Conservation (phyloP, 228 moss, liverwort and hornwort genomes). For the Sphagnum magellanicum region DNA sequence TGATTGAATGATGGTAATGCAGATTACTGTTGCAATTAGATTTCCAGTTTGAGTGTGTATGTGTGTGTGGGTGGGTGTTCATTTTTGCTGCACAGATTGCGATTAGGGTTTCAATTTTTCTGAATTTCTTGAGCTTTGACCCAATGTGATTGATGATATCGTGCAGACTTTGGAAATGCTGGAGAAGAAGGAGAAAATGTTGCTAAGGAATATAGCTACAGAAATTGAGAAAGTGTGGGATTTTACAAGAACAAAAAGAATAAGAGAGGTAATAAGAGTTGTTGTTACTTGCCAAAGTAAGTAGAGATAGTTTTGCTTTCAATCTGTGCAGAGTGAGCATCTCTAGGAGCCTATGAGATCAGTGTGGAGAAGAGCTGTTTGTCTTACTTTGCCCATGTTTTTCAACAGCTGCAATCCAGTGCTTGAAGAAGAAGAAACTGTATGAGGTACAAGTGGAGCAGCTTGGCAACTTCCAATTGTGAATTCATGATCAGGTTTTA, state of each 20-base stretch:
- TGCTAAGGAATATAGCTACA: constrained; percentile 92
- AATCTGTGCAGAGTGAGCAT: no score
- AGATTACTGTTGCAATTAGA: constrained; percentile 56
- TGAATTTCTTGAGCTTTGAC: background rate
- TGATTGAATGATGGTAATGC: constrained; percentile 56
- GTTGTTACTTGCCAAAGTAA: no score
- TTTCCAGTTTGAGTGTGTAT: no score
- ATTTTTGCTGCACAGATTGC: no score
- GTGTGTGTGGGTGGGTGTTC: no score
- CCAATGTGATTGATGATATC: background rate
- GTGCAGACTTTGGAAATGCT: constrained; percentile 97
- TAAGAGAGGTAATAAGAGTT: constrained; percentile 84
- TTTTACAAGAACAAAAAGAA: constrained; percentile 79
- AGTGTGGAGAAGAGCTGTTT: no score
- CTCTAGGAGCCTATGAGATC: no score
- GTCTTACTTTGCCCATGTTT: no score
- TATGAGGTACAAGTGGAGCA: constrained; percentile 98
- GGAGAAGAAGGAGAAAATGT: constrained; percentile 96
- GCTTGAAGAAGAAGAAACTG: constrained; percentile 93
- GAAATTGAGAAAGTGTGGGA: constrained; percentile 98
- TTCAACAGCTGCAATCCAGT: constrained; percentile 97
- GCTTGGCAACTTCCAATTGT: constrained; percentile 97
- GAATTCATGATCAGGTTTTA: constrained; percentile 93
- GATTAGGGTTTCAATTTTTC: background rate
- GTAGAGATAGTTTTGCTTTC: no score